A percentile compares a stretch with the other conserved stretches of the same genome.
These are phyloP conservation scores for Arbutus unedo DNA, from an alignment of 148 eudicot species.

Conservation along the genomic window DNA sequence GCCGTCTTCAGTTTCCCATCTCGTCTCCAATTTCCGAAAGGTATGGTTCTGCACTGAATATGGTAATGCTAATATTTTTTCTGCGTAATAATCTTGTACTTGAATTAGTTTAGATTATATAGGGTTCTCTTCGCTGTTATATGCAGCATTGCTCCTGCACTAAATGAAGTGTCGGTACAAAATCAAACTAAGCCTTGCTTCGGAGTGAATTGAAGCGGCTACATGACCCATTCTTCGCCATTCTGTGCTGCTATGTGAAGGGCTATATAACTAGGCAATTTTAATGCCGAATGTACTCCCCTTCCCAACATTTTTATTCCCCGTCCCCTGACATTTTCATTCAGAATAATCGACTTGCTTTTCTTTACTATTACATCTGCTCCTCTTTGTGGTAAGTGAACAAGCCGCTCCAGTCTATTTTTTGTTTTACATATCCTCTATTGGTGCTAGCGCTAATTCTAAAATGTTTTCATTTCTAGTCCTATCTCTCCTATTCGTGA, in stretches of 20 bases:
- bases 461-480: neutral
- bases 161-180: neutral
- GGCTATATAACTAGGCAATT: neutral
- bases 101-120: neutral
- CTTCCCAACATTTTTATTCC: neutral
- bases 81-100: too few species aligned
- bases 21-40: slow-evolving; percentile 80
- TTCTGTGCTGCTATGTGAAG: neutral
- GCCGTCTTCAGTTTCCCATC: slow-evolving; percentile 72
- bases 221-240: neutral
- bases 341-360: neutral
- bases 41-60: slow-evolving; percentile 22
- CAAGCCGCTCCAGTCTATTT: neutral
- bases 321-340: neutral
- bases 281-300: neutral
- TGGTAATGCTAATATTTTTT: neutral
- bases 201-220: neutral
- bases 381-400: neutral
- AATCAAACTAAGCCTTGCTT: neutral
- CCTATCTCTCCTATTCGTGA: neutral
- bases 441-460: neutral
- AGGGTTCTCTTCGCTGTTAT: neutral
- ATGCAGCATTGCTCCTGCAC: neutral
- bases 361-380: neutral
- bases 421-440: neutral